These are phyloP conservation scores for Prunus padus DNA, from an alignment of 306 rosid genomes.

Conservation along the genomic window DNA sequence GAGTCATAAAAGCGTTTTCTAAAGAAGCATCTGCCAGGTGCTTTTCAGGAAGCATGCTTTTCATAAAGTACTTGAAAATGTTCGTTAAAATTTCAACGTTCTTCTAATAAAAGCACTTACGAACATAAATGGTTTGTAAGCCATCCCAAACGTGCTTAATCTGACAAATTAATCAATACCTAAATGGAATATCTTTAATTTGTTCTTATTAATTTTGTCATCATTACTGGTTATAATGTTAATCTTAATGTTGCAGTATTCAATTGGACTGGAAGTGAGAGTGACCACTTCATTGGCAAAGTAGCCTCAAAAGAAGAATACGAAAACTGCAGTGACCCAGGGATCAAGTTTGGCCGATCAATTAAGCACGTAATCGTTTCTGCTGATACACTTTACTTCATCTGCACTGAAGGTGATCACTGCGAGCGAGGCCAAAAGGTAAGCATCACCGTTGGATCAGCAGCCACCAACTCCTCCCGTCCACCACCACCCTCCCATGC, in stretches of 20 bases:
- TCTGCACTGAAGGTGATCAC: constrained; percentile 27
- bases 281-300: not conserved
- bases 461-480: not conserved
- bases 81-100: too few relatives aligned
- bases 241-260: constrained; percentile 26
- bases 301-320: constrained; percentile 16
- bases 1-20: too few relatives aligned
- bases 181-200: too few relatives aligned
- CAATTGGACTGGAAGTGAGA: constrained; percentile 29
- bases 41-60: too few relatives aligned
- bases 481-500: constrained; percentile 12
- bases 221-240: not conserved
- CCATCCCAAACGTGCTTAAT: too few relatives aligned
- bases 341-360: too few relatives aligned
- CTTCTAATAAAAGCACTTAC: too few relatives aligned
- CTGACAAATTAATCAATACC: too few relatives aligned
- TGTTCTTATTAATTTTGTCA: too few relatives aligned
- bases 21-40: too few relatives aligned
- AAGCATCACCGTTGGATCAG: constrained; percentile 16
- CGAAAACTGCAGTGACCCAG: constrained; percentile 15
- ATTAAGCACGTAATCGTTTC: not conserved
- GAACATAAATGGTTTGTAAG: too few relatives aligned
- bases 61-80: too few relatives aligned
- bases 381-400: constrained; percentile 18
- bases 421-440: constrained; percentile 33